A percentile compares a stretch with the other conserved stretches of the same genome.
These are phyloP conservation scores for Phytophthora rubi DNA, from an alignment of 352 stramenopile genomes.

Conservation along the genomic window DNA sequence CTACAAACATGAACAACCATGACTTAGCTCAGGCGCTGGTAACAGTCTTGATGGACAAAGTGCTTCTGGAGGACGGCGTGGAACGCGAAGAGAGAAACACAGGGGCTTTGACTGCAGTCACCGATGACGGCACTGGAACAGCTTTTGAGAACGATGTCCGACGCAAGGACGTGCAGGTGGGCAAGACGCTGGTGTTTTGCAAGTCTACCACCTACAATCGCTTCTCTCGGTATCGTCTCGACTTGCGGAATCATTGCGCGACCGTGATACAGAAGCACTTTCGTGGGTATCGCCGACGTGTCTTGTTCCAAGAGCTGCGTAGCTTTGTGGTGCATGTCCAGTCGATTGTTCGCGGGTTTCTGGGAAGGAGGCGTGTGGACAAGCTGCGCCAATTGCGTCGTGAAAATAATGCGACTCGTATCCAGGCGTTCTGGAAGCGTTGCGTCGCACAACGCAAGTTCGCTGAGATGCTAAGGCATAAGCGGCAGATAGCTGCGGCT, in stretches of 20 bases:
- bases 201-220: conserved; percentile 64
- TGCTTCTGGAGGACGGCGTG: conserved; percentile 36
- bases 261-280: conserved; percentile 53
- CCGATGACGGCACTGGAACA: conserved; percentile 16
- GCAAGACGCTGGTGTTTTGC: conserved; percentile 71
- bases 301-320: conserved; percentile 46
- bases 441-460: conserved; percentile 24
- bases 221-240: conserved; percentile 56
- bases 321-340: conserved; percentile 45
- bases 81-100: conserved; percentile 27
- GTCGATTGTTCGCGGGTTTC: conserved; percentile 53
- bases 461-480: conserved; percentile 25
- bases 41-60: conserved; percentile 44
- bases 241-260: conserved; percentile 43
- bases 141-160: conserved; percentile 36
- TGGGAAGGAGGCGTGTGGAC: conserved; percentile 41
- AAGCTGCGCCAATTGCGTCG: conserved; percentile 39
- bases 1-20: conserved; percentile 38
- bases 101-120: conserved; percentile 18
- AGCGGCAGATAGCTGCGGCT: conserved; percentile 18
- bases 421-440: conserved; percentile 37
- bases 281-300: conserved; percentile 49
- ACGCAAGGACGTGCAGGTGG: conserved; percentile 59
- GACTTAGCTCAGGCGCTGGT: conserved; percentile 40
- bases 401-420: conserved; percentile 39